These are phyloP conservation scores for Mycena indigotica DNA, from an alignment of 768 basidiomycete genomes.

Conservation along the genomic window DNA sequence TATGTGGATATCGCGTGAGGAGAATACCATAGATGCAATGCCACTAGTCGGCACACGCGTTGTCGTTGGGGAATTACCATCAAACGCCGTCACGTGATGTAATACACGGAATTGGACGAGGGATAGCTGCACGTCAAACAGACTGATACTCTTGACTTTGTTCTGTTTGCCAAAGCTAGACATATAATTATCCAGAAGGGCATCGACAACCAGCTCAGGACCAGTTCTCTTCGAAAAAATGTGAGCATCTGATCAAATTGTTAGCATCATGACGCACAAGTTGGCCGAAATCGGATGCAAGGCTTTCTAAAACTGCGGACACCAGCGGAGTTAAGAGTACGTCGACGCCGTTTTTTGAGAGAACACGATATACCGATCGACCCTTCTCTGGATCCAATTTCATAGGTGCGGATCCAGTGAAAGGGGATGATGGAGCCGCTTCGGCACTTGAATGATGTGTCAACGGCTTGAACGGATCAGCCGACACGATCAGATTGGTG, in stretches of 20 bases:
- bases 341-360: conserved; percentile 38
- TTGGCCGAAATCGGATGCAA: conserved; percentile 51
- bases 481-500: neutral
- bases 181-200: conserved; percentile 45
- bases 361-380: conserved; percentile 45
- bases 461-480: neutral
- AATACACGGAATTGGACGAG: conserved; percentile 43
- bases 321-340: conserved; percentile 60
- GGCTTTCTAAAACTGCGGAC: conserved; percentile 40
- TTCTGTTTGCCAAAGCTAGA: conserved; percentile 31
- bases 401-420: neutral
- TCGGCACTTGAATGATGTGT: conserved; percentile 32
- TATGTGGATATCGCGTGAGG: neutral
- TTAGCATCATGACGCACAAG: conserved; percentile 36
- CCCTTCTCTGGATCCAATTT: conserved; percentile 25
- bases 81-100: conserved; percentile 35
- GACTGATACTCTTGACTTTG: conserved; percentile 22
- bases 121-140: conserved; percentile 47
- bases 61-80: neutral
- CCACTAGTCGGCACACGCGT: neutral
- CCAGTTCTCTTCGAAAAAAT: conserved; percentile 31
- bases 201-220: conserved; percentile 43
- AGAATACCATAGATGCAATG: neutral
- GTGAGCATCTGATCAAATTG: neutral
- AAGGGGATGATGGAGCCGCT: conserved; percentile 1